Base-by-base conservation (phyloP, 306 rosid genomes). In the Glycine soja region DNA sequence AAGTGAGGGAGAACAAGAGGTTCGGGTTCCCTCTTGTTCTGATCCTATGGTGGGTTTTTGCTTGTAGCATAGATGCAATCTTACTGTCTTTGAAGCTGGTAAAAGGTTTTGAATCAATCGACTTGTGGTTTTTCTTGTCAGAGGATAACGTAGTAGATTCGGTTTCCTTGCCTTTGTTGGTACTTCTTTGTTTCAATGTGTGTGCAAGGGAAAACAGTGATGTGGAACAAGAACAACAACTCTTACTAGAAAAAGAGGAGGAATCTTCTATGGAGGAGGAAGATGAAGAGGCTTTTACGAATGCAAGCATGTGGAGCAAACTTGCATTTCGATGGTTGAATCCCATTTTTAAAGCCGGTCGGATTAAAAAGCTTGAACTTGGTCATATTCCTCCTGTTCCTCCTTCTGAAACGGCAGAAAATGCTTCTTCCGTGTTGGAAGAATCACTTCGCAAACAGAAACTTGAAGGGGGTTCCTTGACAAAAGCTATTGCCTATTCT, bases 261-360 rank as follows among this genome's bases (percentile, higher is more conserved):
- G 77, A 81, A 75, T 18, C 6, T 76, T 79, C 24, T 7, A 6
- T 14, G 14, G 65, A 76, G 32, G 74, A 24, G 30, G 30, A 72
- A 40, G 76, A 76, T n/a, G 82, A 74, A 70, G 84, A 66, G 59
- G 73, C 69, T 19, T 93, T 87, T 71, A 14, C 70, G 3, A 74
- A 73, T 34, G 90, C 97, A 54, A 84, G 94, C 30, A 6, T 83
- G 14, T 95, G 98, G 98, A 90, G 95, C 73, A 88, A 87, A 42
- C 80, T 90, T 52, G 86, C 96, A 7, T 92, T 92, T 69, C 87
- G 77, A 47, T 95, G 98, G 99, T 54, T 95, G 79, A 95, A 95
- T 30, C 93, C 93, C 2, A 90, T 93, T 72, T 95, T 95, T 6
- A 83, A 30, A 68, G 87, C 62, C 59, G 98, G 98, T 43, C 77